Evolutionary conservation across 306 rosid genomes (phyloP).

Genomic region (Vachellia pachyceras): DNA sequence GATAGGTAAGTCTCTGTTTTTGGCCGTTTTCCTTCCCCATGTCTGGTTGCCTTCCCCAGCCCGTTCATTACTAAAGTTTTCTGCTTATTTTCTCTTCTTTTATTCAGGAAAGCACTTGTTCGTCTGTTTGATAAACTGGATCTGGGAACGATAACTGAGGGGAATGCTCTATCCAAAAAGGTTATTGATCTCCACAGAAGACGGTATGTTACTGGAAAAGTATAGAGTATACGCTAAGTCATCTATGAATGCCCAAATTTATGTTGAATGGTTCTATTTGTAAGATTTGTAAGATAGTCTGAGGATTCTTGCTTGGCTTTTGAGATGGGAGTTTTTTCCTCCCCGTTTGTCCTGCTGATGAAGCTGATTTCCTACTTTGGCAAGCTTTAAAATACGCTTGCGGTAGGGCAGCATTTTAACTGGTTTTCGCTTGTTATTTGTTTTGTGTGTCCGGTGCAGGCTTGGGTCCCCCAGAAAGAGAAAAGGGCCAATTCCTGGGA

Average conservation of each 20-base stretch:
- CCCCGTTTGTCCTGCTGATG: not conserved
- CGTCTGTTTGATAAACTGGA: slow-evolving; percentile 82
- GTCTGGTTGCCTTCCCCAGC: not conserved
- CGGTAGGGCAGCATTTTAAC: not conserved
- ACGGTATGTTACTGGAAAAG: slow-evolving; percentile 53
- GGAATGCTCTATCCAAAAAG: slow-evolving; percentile 58
- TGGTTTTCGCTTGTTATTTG: not conserved
- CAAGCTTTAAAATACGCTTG: not conserved
- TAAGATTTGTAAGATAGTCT: not conserved
- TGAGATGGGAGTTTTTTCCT: not conserved
- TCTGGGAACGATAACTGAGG: slow-evolving; percentile 69
- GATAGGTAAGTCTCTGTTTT: slow-evolving; percentile 63
- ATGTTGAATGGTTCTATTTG: not conserved
- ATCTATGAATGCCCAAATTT: not conserved
- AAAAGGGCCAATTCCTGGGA: slow-evolving; percentile 89
- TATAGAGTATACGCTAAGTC: not conserved
- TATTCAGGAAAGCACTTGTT: slow-evolving; percentile 84
- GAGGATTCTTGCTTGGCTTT: not conserved
- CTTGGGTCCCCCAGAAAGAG: slow-evolving; percentile 86
- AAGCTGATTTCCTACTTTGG: not conserved
- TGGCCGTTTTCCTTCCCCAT: not conserved
- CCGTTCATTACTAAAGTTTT: slow-evolving; percentile 29
- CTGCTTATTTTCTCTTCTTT: slow-evolving; percentile 24
- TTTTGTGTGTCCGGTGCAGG: slow-evolving; percentile 50
- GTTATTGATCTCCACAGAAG: slow-evolving; percentile 70